Conservation (phyloP, 176 grass and related monocot genomes). For the Bothriochloa decipiens region DNA sequence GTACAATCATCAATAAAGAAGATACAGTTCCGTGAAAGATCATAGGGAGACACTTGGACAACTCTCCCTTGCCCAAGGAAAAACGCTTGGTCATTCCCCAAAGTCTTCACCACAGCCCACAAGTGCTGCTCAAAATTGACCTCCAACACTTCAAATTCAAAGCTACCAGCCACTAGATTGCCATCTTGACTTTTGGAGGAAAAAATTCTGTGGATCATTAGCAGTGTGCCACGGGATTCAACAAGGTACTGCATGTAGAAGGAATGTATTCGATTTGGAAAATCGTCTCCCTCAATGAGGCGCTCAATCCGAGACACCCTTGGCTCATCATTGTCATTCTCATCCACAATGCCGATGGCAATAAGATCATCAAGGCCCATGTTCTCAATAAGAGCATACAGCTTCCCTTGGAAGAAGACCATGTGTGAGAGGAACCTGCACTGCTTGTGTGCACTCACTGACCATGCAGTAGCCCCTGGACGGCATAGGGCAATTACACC, state of each 20-base stretch:
- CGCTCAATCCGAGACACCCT: not conserved
- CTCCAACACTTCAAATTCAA: too few species aligned
- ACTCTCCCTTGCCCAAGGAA: too few species aligned
- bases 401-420: not conserved
- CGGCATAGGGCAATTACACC: not conserved
- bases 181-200: not conserved
- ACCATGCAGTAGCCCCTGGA: not conserved
- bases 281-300: not conserved
- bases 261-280: too few species aligned
- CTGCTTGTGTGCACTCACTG: not conserved
- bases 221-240: not conserved
- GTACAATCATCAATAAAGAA: not conserved
- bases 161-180: too few species aligned
- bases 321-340: not conserved
- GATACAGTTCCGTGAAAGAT: not conserved
- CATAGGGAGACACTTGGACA: too few species aligned
- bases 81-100: too few species aligned
- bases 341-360: constrained; percentile 3
- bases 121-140: too few species aligned
- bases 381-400: not conserved
- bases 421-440: not conserved
- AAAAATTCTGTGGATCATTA: not conserved
- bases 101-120: too few species aligned
- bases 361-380: not conserved
- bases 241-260: not conserved